A percentile compares a stretch with the other conserved stretches of the same genome.
phyloP scores from a whole-genome alignment of 1,284 basidiomycete species.

The Ganoderma lingzhi region DNA sequence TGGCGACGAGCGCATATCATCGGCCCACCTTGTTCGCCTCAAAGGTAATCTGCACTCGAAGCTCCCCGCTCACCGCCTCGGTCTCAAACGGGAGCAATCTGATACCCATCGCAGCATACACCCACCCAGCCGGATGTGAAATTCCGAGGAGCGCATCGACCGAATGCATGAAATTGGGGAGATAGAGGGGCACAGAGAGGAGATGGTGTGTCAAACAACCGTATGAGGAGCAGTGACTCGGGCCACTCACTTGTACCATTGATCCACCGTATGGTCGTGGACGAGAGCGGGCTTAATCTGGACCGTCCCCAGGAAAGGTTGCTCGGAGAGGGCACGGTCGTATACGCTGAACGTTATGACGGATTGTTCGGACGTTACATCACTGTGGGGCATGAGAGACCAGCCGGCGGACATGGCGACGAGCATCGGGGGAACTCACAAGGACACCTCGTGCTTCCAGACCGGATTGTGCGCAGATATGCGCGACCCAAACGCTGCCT shows the following conservation, averaged over 20 bases:
- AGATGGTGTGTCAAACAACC: not conserved
- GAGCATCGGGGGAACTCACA: slow-evolving; percentile 65
- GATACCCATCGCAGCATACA: slow-evolving; percentile 21
- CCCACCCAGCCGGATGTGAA: not conserved
- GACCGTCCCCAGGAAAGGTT: slow-evolving; percentile 91
- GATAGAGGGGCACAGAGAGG: not conserved
- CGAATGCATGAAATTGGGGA: not conserved
- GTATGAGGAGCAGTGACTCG: not conserved
- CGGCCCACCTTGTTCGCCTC: slow-evolving; percentile 85
- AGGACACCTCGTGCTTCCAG: slow-evolving; percentile 99
- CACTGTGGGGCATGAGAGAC: slow-evolving; percentile 59
- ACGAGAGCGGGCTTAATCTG: slow-evolving; percentile 91
- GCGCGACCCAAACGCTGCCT: slow-evolving; percentile 64
- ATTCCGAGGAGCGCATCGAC: not conserved
- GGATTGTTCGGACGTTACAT: slow-evolving; percentile 94
- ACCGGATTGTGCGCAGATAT: slow-evolving; percentile 88
- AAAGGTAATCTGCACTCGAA: slow-evolving; percentile 95
- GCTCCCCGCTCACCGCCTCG: slow-evolving; percentile 89
- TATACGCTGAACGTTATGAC: slow-evolving; percentile 91
- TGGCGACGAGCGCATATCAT: slow-evolving; percentile 22
- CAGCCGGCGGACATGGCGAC: slow-evolving; percentile 9
- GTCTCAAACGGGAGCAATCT: slow-evolving; percentile 83
- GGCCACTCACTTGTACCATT: slow-evolving; percentile 90
- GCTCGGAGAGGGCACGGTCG: slow-evolving; percentile 84
- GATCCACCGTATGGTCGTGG: slow-evolving; percentile 95